These are phyloP conservation scores for Beauveria scarabaeidicola DNA, from an alignment of 2,329 filamentous ascomycete species.

Conservation along the genomic window DNA sequence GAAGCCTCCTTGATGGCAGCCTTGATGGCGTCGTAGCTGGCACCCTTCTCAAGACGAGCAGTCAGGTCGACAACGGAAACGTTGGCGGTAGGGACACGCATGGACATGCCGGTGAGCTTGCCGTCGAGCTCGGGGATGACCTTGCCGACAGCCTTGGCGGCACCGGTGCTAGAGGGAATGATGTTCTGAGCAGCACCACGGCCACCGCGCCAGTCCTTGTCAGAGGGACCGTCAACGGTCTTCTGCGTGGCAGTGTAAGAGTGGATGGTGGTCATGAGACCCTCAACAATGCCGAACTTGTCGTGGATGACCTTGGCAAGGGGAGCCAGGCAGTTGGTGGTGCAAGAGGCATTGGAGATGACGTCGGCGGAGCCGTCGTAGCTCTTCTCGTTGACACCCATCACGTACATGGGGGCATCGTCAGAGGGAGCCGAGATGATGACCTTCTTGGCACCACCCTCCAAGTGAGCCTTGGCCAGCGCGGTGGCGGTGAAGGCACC, in stretches of 20 bases:
- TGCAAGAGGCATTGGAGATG: slow-evolving; percentile 99
- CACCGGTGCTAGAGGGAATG: slow-evolving; percentile 97
- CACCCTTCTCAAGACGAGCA: slow-evolving; percentile 84
- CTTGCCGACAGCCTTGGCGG: slow-evolving; percentile 99
- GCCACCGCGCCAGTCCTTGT: slow-evolving; percentile 99
- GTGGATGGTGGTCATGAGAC: slow-evolving; percentile 99
- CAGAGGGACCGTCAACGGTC: slow-evolving; percentile 95
- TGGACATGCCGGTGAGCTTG: slow-evolving; percentile 99
- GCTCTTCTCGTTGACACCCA: slow-evolving; percentile 93
- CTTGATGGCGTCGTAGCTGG: slow-evolving; percentile 90
- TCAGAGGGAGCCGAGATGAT: slow-evolving; percentile 85
- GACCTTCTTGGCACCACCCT: slow-evolving; percentile 97
- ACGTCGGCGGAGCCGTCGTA: slow-evolving; percentile 89
- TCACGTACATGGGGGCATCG: slow-evolving; percentile 99
- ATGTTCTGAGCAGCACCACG: slow-evolving; percentile 99
- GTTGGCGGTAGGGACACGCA: slow-evolving; percentile 98
- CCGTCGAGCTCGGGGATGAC: slow-evolving; percentile 96
- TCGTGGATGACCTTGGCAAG: slow-evolving; percentile 99
- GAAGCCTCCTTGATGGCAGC: slow-evolving; percentile 77
- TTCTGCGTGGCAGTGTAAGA: slow-evolving; percentile 99
- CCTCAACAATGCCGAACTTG: slow-evolving; percentile 95
- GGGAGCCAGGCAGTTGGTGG: slow-evolving; percentile 99
- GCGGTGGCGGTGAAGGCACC: slow-evolving; percentile 99
- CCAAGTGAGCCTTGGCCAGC: slow-evolving; percentile 89
- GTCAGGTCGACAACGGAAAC: slow-evolving; percentile 99